Conservation (phyloP, 1,284 basidiomycete genomes). For the Leccinum huronense region DNA sequence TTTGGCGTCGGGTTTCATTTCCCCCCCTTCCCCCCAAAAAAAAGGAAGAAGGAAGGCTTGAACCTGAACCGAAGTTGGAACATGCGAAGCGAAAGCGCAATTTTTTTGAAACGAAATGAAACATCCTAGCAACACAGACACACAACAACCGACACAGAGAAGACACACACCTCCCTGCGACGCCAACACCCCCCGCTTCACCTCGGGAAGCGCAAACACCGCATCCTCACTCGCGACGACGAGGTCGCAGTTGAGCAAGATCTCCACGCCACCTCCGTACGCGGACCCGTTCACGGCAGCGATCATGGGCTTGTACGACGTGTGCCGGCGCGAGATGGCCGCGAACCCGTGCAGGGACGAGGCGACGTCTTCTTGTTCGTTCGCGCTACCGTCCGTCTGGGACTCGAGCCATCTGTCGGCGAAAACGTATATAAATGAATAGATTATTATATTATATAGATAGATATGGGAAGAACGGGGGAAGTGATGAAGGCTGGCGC, state of each 20-base stretch:
- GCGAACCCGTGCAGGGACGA: slow-evolving; percentile 67
- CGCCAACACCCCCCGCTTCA: slow-evolving; percentile 76
- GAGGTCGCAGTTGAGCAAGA: slow-evolving; percentile 79
- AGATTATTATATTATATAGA: no score
- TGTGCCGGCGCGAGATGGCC: slow-evolving; percentile 65
- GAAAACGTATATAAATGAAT: neutral
- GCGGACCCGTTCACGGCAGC: slow-evolving; percentile 81
- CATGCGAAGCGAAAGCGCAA: neutral
- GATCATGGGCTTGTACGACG: slow-evolving; percentile 73
- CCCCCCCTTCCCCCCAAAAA: neutral
- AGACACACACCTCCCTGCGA: slow-evolving; percentile 63
- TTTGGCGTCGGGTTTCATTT: neutral
- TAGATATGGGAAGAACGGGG: neutral
- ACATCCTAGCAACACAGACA: neutral
- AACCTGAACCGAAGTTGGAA: neutral
- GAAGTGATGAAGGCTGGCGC: neutral
- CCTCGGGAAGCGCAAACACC: slow-evolving; percentile 78
- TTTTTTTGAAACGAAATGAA: neutral
- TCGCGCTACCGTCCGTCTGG: slow-evolving; percentile 22
- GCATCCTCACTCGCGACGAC: slow-evolving; percentile 74
- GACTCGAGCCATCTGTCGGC: slow-evolving; percentile 24
- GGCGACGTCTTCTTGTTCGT: slow-evolving; percentile 45
- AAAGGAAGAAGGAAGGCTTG: neutral
- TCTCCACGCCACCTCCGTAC: slow-evolving; percentile 80
- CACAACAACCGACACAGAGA: neutral